Conservation (phyloP, 495 filamentous ascomycete genomes). For the Ascodesmis nigricans region DNA sequence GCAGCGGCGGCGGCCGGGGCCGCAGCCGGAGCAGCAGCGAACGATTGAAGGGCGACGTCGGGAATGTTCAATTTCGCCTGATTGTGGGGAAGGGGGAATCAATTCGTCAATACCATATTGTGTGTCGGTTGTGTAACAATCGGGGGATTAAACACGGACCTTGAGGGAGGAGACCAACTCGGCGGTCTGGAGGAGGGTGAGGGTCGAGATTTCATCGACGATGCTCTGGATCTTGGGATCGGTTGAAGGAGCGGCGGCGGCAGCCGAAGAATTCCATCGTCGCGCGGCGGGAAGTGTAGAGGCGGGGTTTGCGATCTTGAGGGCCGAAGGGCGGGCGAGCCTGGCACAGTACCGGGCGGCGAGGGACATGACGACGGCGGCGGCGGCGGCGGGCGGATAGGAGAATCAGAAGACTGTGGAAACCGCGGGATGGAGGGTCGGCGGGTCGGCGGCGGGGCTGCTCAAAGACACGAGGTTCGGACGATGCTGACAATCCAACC, state of each 20-base stretch:
- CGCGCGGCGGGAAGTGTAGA: constrained; percentile 23
- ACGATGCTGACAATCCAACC: too few species aligned
- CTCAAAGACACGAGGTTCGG: too few species aligned
- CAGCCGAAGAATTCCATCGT: constrained; percentile 53
- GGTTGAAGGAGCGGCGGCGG: constrained; percentile 30
- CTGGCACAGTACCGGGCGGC: constrained; percentile 18
- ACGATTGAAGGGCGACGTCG: constrained; percentile 81
- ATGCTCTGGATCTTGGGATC: constrained; percentile 82
- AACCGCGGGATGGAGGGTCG: too few species aligned
- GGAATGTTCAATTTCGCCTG: constrained; percentile 93
- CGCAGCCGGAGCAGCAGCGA: constrained; percentile 36
- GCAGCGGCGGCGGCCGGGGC: constrained; percentile 35
- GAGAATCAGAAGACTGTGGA: too few species aligned
- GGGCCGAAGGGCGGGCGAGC: constrained; percentile 17
- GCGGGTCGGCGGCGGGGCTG: too few species aligned
- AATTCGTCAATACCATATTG: constrained; percentile 2
- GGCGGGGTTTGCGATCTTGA: constrained; percentile 23
- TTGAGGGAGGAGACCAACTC: constrained; percentile 84
- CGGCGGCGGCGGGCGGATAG: too few species aligned
- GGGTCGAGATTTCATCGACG: constrained; percentile 93
- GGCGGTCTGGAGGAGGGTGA: constrained; percentile 91
- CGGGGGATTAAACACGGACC: constrained; percentile 34
- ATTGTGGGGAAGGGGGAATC: constrained; percentile 2
- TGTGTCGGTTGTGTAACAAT: too few species aligned
- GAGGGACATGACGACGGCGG: too few species aligned